These are phyloP conservation scores for Phoma sp. DNA, from an alignment of 2,329 filamentous ascomycete species.

Conservation along the genomic window DNA sequence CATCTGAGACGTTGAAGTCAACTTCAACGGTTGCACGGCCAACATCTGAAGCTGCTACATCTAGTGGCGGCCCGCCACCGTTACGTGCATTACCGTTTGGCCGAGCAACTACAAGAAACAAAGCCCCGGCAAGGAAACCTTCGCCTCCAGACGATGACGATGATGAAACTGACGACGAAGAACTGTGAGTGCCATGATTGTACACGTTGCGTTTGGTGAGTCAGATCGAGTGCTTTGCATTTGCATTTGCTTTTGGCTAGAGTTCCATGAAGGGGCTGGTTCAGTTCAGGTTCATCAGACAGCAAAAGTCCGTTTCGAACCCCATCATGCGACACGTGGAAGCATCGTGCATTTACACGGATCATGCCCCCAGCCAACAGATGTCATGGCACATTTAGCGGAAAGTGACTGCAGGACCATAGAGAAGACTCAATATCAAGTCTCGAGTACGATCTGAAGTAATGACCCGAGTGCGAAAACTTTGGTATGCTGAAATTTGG, in stretches of 20 bases:
- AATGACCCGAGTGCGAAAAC: too few relatives aligned
- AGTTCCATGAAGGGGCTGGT: background rate
- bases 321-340: slow-evolving; percentile 1
- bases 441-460: too few relatives aligned
- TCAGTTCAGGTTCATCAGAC: background rate
- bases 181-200: slow-evolving; percentile 27
- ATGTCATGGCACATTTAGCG: too few relatives aligned
- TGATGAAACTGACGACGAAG: slow-evolving; percentile 48
- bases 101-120: slow-evolving; percentile 30
- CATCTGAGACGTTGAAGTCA: slow-evolving; percentile 27
- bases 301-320: slow-evolving; percentile 4
- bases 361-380: too few relatives aligned
- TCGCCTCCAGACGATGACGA: slow-evolving; percentile 30
- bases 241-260: background rate
- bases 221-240: too few relatives aligned
- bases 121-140: slow-evolving; percentile 17
- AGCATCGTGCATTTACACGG: too few relatives aligned
- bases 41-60: slow-evolving; percentile 19
- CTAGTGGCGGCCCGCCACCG: slow-evolving; percentile 36
- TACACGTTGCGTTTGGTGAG: too few relatives aligned
- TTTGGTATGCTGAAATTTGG: too few relatives aligned
- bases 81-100: slow-evolving; percentile 45
- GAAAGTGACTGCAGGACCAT: background rate
- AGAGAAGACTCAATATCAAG: background rate
- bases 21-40: slow-evolving; percentile 25